Evolutionary conservation across 306 rosid genomes (phyloP), one percentile per base, ranked within the genome.

Genomic region (Potentilla sterilis): DNA sequence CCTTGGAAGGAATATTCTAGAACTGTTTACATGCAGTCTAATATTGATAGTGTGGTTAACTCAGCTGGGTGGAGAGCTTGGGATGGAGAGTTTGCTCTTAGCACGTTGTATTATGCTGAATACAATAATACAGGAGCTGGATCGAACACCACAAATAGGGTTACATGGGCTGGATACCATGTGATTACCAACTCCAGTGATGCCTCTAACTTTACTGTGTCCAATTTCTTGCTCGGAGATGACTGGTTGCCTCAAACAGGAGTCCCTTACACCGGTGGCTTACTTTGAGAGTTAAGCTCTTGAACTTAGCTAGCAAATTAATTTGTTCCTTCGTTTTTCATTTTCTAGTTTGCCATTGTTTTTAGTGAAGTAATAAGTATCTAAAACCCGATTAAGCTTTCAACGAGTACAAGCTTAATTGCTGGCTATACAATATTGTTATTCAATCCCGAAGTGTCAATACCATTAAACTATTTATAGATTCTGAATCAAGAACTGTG

Each of bases 1-100:
- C 98, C 98, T 0, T 94, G 98, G 98, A 94, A 94, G 83, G 83
- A 83, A 49, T 94, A 86, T 48, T 94, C 98, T 0, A 72, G 96
- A 78, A 94, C 98, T 7, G 86, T 94, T 62, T 90, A 71, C 54
- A 85, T 92, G 97, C 92, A 88, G 69, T 86, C 78, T 7, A 82
- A 9, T 21, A 86, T 94, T 79, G 95, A 85, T 32, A 49, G 44
- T n/a, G 73, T 87, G 80, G 59, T 94, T 0, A 67, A 84, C 10
- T 35, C 54, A 3, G 85, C 81, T 4, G 98, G 98, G 13, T 90
- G 97, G 98, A 84, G 81, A 2, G 89, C 82, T 21, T 94, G 98
- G 98, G 80, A 90, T 67, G 96, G 91, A 4, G 85, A 87, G 12
- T 94, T 90, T 78, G 97, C 98, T 0, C 80, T 94, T 3, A 84